A percentile compares a stretch with the other conserved stretches of the same genome.
These are phyloP conservation scores for Leishmania martiniquensis DNA, from an alignment of 208 protist species.

Conservation along the genomic window DNA sequence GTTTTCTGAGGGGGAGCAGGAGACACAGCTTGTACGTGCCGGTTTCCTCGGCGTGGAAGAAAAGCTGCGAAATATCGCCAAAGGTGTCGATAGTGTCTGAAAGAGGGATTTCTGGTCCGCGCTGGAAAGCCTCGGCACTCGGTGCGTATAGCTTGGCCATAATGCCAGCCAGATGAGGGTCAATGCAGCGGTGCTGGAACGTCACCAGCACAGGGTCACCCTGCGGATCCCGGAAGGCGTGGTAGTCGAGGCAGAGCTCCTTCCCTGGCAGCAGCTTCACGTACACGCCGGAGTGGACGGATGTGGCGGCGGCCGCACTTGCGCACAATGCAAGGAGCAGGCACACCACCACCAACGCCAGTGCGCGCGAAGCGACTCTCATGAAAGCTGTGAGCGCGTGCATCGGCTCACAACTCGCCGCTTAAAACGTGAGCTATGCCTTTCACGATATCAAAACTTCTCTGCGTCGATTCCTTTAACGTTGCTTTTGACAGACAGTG, in stretches of 20 bases:
- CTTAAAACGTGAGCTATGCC: not conserved
- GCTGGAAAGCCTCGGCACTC: slow-evolving; percentile 27
- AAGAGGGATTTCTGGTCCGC: slow-evolving; percentile 32
- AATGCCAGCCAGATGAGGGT: slow-evolving; percentile 58
- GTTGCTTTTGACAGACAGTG: too few relatives aligned
- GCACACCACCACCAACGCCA: not conserved
- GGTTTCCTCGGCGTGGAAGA: slow-evolving; percentile 65
- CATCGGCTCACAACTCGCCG: not conserved
- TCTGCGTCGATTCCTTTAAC: too few relatives aligned
- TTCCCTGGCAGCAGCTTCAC: slow-evolving; percentile 69
- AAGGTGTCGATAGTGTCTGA: slow-evolving; percentile 44
- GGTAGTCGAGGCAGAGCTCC: slow-evolving; percentile 69
- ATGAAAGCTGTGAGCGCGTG: not conserved
- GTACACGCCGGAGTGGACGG: slow-evolving; percentile 43
- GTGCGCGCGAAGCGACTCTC: not conserved
- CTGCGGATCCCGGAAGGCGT: slow-evolving; percentile 65
- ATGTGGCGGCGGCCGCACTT: not conserved
- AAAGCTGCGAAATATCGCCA: slow-evolving; percentile 47
- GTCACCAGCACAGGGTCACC: slow-evolving; percentile 58
- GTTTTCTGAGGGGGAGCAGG: slow-evolving; percentile 49
- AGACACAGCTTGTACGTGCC: slow-evolving; percentile 78
- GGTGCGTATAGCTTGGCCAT: slow-evolving; percentile 55
- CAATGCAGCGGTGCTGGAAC: slow-evolving; percentile 61
- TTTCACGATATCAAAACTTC: not conserved
- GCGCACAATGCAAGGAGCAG: not conserved